Conservation (phyloP, 2,329 filamentous ascomycete species). For the Colletotrichum sp. region DNA sequence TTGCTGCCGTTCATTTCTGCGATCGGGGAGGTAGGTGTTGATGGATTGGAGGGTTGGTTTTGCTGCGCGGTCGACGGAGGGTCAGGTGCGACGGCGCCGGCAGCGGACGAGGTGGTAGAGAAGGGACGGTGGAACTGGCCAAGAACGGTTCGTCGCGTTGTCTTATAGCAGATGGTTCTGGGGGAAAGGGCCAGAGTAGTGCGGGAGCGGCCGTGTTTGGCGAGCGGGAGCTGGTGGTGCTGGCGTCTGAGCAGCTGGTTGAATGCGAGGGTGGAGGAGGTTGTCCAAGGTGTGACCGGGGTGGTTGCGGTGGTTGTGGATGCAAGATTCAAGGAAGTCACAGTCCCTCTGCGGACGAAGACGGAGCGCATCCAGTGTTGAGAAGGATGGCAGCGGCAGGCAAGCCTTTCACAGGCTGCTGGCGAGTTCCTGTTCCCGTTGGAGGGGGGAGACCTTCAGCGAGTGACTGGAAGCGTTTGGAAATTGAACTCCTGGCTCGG, state of each 20-base stretch:
- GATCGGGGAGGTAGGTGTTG: background rate
- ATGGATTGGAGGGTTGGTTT: background rate
- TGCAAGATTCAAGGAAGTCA: conserved; percentile 21
- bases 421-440: background rate
- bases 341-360: conserved; percentile 12
- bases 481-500: background rate
- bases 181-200: background rate
- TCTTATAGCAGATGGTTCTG: conserved; percentile 10
- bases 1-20: conserved; percentile 49
- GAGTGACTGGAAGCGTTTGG: background rate
- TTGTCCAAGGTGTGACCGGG: conserved; percentile 3
- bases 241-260: conserved; percentile 7
- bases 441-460: background rate
- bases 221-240: background rate
- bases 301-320: conserved; percentile 4
- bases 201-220: conserved; percentile 16
- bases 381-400: conserved; percentile 4
- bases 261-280: background rate
- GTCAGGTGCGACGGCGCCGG: background rate
- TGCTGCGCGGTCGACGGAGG: background rate
- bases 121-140: background rate
- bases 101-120: background rate
- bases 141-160: background rate
- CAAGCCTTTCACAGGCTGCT: background rate
- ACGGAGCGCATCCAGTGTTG: conserved; percentile 18